Conservation (phyloP, 2,329 filamentous ascomycete genomes). For the Calonectria ilicicola region DNA sequence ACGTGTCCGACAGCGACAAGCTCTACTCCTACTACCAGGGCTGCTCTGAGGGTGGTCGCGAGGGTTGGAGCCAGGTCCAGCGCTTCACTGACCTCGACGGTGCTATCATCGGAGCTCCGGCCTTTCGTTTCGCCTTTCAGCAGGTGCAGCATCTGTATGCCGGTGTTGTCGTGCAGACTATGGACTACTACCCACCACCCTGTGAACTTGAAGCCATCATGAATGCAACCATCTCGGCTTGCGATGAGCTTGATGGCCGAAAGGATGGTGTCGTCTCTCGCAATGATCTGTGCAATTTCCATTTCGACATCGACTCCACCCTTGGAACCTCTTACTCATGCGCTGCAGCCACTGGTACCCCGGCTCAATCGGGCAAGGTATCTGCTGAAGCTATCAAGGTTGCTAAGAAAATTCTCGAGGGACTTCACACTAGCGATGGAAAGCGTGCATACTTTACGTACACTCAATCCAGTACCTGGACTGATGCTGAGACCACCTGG, state of each 20-base stretch:
- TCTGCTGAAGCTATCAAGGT: not conserved
- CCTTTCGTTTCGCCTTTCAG: not conserved
- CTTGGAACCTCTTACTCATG: not conserved
- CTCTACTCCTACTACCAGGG: constrained; percentile 13
- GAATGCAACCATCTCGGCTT: not conserved
- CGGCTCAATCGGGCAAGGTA: not conserved
- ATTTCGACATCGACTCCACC: not conserved
- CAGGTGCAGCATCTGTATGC: constrained; percentile 1
- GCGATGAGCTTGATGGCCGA: not conserved
- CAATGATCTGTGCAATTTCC: not conserved
- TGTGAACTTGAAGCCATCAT: not conserved
- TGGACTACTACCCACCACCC: not conserved
- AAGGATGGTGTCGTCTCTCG: not conserved
- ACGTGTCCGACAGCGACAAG: not conserved
- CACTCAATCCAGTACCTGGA: not conserved
- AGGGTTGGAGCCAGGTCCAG: constrained; percentile 11
- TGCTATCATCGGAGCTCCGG: not conserved
- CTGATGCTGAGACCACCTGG: not conserved
- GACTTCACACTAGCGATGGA: not conserved
- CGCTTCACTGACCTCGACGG: constrained; percentile 7
- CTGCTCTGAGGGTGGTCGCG: constrained; percentile 9
- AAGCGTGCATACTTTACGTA: constrained; percentile 1
- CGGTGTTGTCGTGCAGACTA: not conserved
- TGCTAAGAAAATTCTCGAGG: not conserved
- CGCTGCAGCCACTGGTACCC: not conserved